Evolutionary conservation across 768 basidiomycete genomes (phyloP).

Genomic region (Hericium rajendrae): DNA sequence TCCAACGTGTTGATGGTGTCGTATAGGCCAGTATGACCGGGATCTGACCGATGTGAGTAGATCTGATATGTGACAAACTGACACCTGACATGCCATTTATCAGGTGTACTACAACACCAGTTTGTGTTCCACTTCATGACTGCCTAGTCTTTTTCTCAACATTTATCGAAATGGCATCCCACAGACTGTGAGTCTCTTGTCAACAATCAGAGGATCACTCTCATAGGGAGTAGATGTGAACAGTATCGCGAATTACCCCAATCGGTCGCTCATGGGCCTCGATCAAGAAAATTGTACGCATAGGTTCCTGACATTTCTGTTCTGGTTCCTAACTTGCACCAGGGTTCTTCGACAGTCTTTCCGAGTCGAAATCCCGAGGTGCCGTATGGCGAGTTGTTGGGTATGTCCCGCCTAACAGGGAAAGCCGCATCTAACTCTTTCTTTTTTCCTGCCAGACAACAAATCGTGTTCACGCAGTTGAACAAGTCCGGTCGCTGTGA

Average conservation of each 20-base stretch:
- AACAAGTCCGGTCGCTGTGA: constrained; percentile 28
- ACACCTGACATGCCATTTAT: neutral
- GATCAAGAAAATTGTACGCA: constrained; percentile 42
- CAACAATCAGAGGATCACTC: neutral
- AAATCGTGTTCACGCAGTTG: constrained; percentile 46
- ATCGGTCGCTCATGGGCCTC: constrained; percentile 46
- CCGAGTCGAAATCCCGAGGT: constrained; percentile 34
- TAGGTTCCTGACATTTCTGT: neutral
- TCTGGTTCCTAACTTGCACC: neutral
- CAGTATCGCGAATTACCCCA: constrained; percentile 29
- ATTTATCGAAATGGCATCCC: neutral
- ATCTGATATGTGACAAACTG: neutral
- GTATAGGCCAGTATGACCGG: constrained; percentile 40
- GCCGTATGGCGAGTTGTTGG: constrained; percentile 48
- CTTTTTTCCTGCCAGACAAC: constrained; percentile 29
- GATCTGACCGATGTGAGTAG: constrained; percentile 44
- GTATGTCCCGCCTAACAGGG: constrained; percentile 17
- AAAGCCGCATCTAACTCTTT: neutral
- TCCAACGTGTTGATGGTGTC: no score
- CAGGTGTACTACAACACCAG: constrained; percentile 44
- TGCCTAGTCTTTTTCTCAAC: neutral
- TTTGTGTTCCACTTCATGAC: constrained; percentile 13
- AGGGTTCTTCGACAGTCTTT: constrained; percentile 43
- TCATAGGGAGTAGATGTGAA: constrained; percentile 26
- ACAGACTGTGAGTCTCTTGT: constrained; percentile 6